Percentiles rank a stretch among this genome's conserved stretches.
phyloP scores from a whole-genome alignment of 1,284 basidiomycete genomes.

The Earliella scabrosa region DNA sequence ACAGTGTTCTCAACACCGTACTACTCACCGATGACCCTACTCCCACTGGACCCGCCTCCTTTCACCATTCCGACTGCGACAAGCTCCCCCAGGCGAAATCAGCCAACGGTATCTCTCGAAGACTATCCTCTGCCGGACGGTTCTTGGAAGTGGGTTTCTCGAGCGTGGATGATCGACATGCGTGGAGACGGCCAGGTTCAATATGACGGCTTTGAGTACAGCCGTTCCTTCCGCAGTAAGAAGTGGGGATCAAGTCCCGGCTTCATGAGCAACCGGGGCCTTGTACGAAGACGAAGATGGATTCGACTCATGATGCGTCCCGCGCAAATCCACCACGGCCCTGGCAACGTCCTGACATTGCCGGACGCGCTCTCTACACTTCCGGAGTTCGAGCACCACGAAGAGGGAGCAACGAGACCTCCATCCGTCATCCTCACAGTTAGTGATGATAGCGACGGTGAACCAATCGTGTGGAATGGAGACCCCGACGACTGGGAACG shows the following conservation, averaged over 20 bases:
- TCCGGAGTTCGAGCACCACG: constrained; percentile 19
- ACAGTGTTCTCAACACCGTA: constrained; percentile 75
- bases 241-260: constrained; percentile 70
- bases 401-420: constrained; percentile 32
- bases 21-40: constrained; percentile 71
- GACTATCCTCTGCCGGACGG: constrained; percentile 82
- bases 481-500: constrained; percentile 64
- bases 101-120: constrained; percentile 58
- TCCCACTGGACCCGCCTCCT: constrained; percentile 75
- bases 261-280: constrained; percentile 62
- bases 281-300: constrained; percentile 78
- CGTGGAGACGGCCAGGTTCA: constrained; percentile 75
- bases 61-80: constrained; percentile 65
- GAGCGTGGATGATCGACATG: constrained; percentile 87
- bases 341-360: constrained; percentile 1
- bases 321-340: constrained; percentile 8
- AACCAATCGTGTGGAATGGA: constrained; percentile 41
- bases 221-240: constrained; percentile 68
- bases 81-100: constrained; percentile 37
- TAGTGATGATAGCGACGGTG: constrained; percentile 17
- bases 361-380: constrained; percentile 2
- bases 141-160: constrained; percentile 79
- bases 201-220: constrained; percentile 85
- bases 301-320: constrained; percentile 80
- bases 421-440: constrained; percentile 30